These are phyloP conservation scores for Ophiocordyceps camponoti-floridani DNA, from an alignment of 2,329 filamentous ascomycete species.

Conservation along the genomic window DNA sequence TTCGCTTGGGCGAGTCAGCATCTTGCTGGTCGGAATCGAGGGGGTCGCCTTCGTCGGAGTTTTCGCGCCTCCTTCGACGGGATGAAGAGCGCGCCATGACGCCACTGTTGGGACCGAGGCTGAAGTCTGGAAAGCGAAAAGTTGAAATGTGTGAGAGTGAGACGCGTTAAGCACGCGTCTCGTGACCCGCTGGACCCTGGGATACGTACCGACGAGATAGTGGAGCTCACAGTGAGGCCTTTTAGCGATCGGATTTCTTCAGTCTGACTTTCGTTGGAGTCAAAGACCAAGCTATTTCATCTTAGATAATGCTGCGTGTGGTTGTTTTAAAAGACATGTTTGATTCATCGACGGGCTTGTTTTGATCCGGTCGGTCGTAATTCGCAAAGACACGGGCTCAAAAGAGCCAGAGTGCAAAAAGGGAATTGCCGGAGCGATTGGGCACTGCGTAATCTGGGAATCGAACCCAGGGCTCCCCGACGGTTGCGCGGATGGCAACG, in stretches of 20 bases:
- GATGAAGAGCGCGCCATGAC: conserved; percentile 12
- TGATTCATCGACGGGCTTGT: no score
- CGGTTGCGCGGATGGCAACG: conserved; percentile 11
- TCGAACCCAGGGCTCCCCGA: conserved; percentile 14
- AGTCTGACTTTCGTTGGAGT: no score
- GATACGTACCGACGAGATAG: neutral
- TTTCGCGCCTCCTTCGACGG: conserved; percentile 25
- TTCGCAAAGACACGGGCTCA: neutral
- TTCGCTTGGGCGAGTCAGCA: conserved; percentile 16
- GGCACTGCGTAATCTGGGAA: conserved; percentile 11
- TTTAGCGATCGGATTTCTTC: no score
- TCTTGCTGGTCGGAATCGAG: conserved; percentile 16
- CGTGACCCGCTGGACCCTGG: neutral
- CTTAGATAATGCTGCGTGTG: no score
- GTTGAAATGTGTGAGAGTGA: neutral
- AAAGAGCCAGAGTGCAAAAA: neutral
- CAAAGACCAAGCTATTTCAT: no score
- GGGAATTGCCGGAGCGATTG: neutral
- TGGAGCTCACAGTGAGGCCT: no score
- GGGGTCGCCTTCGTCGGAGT: conserved; percentile 12
- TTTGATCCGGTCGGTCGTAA: no score
- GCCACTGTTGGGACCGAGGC: neutral
- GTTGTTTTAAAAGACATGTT: no score
- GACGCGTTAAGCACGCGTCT: neutral
- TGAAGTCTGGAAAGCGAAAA: conserved; percentile 1